These are phyloP conservation scores for Yamadazyma atmosphaerica DNA, from an alignment of 1,139 yeast genomes.

Conservation along the genomic window DNA sequence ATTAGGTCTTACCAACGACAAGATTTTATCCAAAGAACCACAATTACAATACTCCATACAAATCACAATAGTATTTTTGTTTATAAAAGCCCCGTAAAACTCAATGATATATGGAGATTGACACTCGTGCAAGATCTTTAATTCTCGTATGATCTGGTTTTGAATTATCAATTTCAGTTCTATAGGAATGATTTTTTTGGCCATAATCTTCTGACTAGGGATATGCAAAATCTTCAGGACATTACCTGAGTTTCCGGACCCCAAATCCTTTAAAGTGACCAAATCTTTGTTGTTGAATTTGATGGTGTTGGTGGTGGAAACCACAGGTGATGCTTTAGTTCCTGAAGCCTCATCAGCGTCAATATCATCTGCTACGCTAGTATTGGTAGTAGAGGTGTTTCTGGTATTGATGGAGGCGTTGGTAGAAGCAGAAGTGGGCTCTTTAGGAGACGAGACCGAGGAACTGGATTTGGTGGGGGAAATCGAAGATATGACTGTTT, in stretches of 20 bases:
- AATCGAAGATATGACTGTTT: constrained; percentile 45
- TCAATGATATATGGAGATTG: constrained; percentile 80
- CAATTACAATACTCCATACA: constrained; percentile 97
- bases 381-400: constrained; percentile 4
- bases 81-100: constrained; percentile 84
- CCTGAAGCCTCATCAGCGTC: not conserved
- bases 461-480: constrained; percentile 43
- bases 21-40: constrained; percentile 83
- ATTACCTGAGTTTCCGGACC: constrained; percentile 93
- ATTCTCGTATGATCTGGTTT: constrained; percentile 83
- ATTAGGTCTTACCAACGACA: constrained; percentile 45
- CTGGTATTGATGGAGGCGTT: not conserved
- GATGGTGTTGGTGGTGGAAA: constrained; percentile 37
- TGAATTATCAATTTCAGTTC: constrained; percentile 82
- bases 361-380: constrained; percentile 15
- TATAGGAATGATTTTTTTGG: constrained; percentile 82
- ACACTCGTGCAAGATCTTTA: constrained; percentile 89
- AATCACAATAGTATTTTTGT: constrained; percentile 68
- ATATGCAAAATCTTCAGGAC: constrained; percentile 86
- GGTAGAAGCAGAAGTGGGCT: constrained; percentile 4
- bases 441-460: constrained; percentile 14
- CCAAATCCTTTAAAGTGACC: constrained; percentile 72
- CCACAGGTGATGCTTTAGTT: constrained; percentile 27
- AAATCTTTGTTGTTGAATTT: constrained; percentile 68
- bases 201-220: constrained; percentile 88